Base-by-base conservation (phyloP, 208 protist genomes). In the Naegleria fowleri region DNA sequence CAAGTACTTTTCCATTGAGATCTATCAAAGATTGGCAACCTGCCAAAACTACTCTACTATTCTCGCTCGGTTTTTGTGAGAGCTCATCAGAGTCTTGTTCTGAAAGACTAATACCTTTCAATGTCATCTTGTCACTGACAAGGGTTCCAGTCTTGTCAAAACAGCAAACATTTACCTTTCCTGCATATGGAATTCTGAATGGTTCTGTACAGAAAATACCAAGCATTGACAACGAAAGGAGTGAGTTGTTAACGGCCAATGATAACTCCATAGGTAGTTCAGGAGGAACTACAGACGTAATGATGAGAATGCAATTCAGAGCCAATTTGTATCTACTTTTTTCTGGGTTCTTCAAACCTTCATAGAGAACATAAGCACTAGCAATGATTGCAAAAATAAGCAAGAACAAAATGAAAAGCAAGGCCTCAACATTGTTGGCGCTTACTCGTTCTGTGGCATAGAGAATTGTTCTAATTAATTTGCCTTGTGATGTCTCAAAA, bases 101-200 rank as follows among this genome's bases (percentile, higher is more conserved):
- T 11, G 90, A 91, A 93, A 95, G 94, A 91, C 97, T 94, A 6
- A 98, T 94, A 58, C 97, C 97, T 58, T 95, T 94, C 79, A 98
- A 95, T 43, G 97, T 93, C 95, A 99, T 97, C 91, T 98, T 95
- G 90, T 99, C 97, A 43, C 95, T 96, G 15, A 98, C 99, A 33
- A 99, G 94, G n/a, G 98, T 99, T 83, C 99, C 99, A 6, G 99
- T 99, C 95, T 99, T 99, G 95, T 99, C 99, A 93, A 99, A 99
- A 96, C 98, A 99, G 93, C 98, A 99, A 11, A 97, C 96, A 93
- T 98, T 96, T 25, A 99, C 95, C 92, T 98, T 99, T 41, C 99
- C 99, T 13, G 99, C 99, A 91, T 98, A 98, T 19, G 99, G 99
- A 92, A 99, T 99, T 58, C 99, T 95, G 93, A 99, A 99, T 22